These are phyloP conservation scores for Monosporascus cannonballus DNA, from an alignment of 2,329 filamentous ascomycete species.

Conservation along the genomic window DNA sequence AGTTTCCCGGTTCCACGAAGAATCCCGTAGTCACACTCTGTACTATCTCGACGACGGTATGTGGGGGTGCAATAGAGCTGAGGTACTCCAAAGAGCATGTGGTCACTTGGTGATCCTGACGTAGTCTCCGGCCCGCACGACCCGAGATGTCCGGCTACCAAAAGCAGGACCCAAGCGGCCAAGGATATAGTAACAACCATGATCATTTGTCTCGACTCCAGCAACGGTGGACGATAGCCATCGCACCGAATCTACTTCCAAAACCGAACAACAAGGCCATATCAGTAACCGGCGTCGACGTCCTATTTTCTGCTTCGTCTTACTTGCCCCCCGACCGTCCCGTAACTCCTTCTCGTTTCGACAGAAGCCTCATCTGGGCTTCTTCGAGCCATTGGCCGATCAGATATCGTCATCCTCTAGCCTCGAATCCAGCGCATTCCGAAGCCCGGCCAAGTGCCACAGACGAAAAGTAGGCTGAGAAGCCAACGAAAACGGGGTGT, in stretches of 20 bases:
- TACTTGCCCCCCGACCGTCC: neutral
- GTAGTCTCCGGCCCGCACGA: constrained; percentile 3
- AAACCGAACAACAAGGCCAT: neutral
- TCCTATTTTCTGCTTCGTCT: neutral
- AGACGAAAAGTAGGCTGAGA: neutral
- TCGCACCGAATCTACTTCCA: neutral
- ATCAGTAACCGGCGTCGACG: neutral
- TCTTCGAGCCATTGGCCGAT: neutral
- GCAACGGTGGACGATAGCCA: neutral
- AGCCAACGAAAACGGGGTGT: neutral
- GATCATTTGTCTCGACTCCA: neutral
- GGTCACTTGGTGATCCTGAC: constrained; percentile 10
- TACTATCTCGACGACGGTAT: constrained; percentile 12
- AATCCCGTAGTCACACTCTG: constrained; percentile 17
- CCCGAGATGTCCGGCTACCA: neutral
- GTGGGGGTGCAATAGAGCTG: constrained; percentile 10
- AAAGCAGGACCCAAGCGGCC: neutral
- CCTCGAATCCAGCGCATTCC: too few relatives aligned
- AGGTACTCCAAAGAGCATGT: constrained; percentile 16
- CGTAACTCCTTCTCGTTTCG: neutral
- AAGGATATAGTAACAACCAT: neutral
- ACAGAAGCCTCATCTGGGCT: neutral
- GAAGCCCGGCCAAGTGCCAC: neutral
- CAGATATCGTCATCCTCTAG: neutral
- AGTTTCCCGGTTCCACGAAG: constrained; percentile 17